phyloP scores from a whole-genome alignment of 352 stramenopile species.

The Phytophthora lateralis region DNA sequence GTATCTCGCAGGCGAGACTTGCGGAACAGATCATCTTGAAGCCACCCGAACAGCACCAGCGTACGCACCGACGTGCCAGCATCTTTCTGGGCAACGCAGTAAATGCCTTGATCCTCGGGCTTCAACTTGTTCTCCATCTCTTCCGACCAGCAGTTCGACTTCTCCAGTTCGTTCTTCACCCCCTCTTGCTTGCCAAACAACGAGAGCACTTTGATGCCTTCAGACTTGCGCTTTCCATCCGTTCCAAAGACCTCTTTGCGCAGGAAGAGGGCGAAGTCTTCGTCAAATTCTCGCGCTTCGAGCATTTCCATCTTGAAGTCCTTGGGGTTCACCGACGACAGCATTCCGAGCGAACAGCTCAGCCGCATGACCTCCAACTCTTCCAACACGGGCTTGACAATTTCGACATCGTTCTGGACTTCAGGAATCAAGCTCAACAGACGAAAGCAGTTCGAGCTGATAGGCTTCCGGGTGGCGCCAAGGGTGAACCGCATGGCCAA shows the following conservation, averaged over 20 bases:
- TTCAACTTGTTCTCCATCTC: constrained; percentile 46
- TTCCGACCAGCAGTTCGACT: constrained; percentile 47
- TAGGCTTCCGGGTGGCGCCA: constrained; percentile 20
- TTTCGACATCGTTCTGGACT: constrained; percentile 68
- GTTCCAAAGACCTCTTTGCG: constrained; percentile 51
- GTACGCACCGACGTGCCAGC: constrained; percentile 1
- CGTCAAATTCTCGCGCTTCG: constrained; percentile 59
- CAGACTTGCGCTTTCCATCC: constrained; percentile 6
- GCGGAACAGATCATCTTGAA: constrained; percentile 50
- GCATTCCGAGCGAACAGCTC: constrained; percentile 55
- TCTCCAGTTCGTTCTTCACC: constrained; percentile 48
- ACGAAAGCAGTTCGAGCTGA: constrained; percentile 54
- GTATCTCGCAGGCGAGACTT: constrained; percentile 55
- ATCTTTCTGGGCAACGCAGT: constrained; percentile 35
- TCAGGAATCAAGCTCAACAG: constrained; percentile 57
- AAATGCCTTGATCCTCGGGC: constrained; percentile 60
- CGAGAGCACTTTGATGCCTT: constrained; percentile 41
- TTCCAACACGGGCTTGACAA: constrained; percentile 70
- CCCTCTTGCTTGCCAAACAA: constrained; percentile 69
- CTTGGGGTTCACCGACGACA: constrained; percentile 47
- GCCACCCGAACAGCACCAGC: constrained; percentile 69
- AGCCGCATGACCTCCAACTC: constrained; percentile 76
- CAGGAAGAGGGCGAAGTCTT: constrained; percentile 66
- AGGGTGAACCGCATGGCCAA: constrained; percentile 26
- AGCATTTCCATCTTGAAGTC: constrained; percentile 69